Percentiles rank a stretch among this genome's conserved stretches.
phyloP scores from a whole-genome alignment of 139 green algal genomes.

The Tetradesmus obliquus region DNA sequence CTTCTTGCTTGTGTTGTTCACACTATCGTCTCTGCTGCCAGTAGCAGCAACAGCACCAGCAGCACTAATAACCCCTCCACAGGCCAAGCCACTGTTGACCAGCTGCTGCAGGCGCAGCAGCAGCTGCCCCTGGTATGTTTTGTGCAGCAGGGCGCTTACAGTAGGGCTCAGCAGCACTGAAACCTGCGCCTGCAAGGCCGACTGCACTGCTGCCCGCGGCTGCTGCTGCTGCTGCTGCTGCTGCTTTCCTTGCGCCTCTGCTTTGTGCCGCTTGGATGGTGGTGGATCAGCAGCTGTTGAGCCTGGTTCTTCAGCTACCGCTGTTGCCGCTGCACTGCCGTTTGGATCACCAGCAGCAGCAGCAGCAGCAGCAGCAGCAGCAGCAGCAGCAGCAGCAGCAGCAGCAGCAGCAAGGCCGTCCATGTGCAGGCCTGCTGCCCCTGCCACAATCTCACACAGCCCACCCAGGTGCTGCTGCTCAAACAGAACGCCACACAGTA shows the following conservation, averaged over 20 bases:
- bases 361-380: neutral
- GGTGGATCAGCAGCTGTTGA: neutral
- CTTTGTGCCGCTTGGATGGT: neutral
- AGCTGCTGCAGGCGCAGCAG: constrained; percentile 18
- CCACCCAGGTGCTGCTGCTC: constrained; percentile 26
- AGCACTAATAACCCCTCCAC: too few species aligned
- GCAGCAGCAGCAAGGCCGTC: constrained; percentile 15
- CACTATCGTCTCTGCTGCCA: neutral
- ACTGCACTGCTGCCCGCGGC: neutral
- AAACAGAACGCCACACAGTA: constrained; percentile 30
- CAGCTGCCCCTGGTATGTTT: constrained; percentile 27
- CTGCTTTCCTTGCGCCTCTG: neutral
- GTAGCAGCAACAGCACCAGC: constrained; percentile 17
- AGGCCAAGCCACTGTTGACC: neutral
- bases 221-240: constrained; percentile 25
- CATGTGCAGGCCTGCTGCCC: constrained; percentile 13
- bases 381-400: constrained; percentile 34
- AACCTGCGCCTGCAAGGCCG: neutral
- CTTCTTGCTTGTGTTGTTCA: neutral
- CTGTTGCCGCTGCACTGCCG: neutral
- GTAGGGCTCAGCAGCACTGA: neutral
- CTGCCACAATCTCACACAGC: constrained; percentile 21
- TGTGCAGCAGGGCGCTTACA: neutral
- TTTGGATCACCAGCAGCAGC: neutral
- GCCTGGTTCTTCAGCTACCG: neutral